Evolutionary conservation across 1,139 yeast genomes (phyloP), one percentile per base, ranked within the genome.

Genomic region (Blastobotrys arbuscula): DNA sequence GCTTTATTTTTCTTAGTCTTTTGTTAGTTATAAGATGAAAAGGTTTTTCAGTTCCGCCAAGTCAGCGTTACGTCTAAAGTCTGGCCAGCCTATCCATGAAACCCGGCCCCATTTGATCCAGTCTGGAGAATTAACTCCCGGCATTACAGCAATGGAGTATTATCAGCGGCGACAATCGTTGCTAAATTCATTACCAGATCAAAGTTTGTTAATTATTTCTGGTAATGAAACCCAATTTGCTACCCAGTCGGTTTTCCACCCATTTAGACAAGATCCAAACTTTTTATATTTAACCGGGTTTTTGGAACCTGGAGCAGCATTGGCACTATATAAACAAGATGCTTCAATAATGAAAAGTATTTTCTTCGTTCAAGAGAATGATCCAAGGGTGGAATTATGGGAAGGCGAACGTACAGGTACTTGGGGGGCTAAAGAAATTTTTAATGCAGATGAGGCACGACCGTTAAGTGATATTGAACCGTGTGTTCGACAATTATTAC

Each of bases 361-460:
- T 35, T 78, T 94, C 83, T 70, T 89, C 49, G 96, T 90, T 6
- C 96, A 92, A 2, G 88, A 87, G n/a, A 82, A 82, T 59, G 84
- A 90, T 62, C 76, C 79, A 6, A 72, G 72, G 44, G 79, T 78
- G 28, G 98, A 92, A 65, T 78, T 84, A 54, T 92, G 99, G 99
- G 97, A 90, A 60, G 99, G 99, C 9, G 82, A 79, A 39, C 76
- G 95, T 58, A 83, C 95, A 36, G 99, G 99, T 1, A 74, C 83
- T 7, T 79, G 81, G 44, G 96, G 95, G 12, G 96, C 85, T 0
- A 70, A 69, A 47, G 90, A 87, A 45, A 77, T 82, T 44, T 92
- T 92, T 70, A 92, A 90, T 64, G 96, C 96, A 2, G 97, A 89
- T 64, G 73, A 74, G 48, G 83, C 86, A 1, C 77, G 76, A 38